These are phyloP conservation scores for Thelonectria rubi DNA, from an alignment of 2,329 filamentous ascomycete species.

Conservation along the genomic window DNA sequence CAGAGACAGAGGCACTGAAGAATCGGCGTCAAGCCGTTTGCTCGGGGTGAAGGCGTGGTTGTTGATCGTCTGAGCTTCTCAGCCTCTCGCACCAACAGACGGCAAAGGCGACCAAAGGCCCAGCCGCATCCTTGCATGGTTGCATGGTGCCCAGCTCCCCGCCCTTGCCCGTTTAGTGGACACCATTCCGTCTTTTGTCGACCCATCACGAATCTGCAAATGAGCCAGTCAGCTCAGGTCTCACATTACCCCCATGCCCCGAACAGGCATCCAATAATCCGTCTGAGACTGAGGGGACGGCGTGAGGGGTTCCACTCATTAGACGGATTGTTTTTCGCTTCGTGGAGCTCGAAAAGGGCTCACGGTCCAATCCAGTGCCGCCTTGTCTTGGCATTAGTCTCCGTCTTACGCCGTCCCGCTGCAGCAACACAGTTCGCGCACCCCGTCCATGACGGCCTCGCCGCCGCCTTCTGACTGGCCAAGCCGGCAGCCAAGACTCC, in stretches of 20 bases:
- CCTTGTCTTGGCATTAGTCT: conserved; percentile 2
- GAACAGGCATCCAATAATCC: conserved; percentile 33
- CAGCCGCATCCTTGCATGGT: neutral
- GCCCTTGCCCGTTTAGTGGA: neutral
- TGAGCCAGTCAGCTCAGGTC: conserved; percentile 16
- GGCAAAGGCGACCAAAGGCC: neutral
- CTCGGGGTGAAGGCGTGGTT: neutral
- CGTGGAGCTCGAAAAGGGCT: neutral
- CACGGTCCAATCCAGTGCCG: conserved; percentile 4
- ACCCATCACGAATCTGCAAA: conserved; percentile 14
- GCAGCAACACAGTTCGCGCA: neutral
- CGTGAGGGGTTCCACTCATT: conserved; percentile 32
- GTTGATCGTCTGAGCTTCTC: neutral
- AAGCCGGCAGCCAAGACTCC: neutral
- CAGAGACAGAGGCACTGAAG: neutral
- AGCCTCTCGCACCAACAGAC: neutral
- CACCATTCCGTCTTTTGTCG: conserved; percentile 1
- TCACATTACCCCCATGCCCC: conserved; percentile 6
- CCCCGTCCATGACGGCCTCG: conserved; percentile 26
- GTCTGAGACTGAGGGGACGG: conserved; percentile 31
- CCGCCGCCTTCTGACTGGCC: conserved; percentile 6
- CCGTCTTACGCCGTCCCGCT: conserved; percentile 11
- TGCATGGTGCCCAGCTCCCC: too few relatives aligned
- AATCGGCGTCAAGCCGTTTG: conserved; percentile 2
- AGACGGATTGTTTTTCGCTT: conserved; percentile 30